phyloP scores from a whole-genome alignment of 371 early-diverging fungal genomes.

The Zychaea mexicana region DNA sequence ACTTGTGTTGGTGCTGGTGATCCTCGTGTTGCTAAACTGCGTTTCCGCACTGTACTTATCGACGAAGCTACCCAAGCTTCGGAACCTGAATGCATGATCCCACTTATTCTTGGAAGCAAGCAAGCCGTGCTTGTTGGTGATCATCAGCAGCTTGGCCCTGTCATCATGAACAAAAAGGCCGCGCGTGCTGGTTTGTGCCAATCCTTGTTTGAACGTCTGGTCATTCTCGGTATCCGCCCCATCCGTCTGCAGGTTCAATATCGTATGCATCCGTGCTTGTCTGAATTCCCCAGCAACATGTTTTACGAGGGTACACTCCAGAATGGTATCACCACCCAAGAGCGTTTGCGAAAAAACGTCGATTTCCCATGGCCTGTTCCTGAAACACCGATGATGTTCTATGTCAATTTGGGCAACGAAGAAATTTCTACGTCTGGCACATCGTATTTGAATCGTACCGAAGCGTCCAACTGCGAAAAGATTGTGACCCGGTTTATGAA shows the following conservation, averaged over 20 bases:
- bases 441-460: conserved; percentile 94
- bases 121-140: conserved; percentile 99
- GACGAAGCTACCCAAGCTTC: conserved; percentile 99
- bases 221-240: conserved; percentile 90
- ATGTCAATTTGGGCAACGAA: conserved; percentile 91
- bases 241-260: conserved; percentile 97
- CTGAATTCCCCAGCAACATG: conserved; percentile 98
- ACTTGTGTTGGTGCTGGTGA: conserved; percentile 99
- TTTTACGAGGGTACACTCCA: conserved; percentile 98
- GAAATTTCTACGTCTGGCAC: conserved; percentile 97
- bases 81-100: conserved; percentile 98
- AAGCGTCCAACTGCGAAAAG: conserved; percentile 91
- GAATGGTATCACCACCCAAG: conserved; percentile 92
- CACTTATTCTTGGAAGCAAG: conserved; percentile 92
- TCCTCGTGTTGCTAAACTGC: conserved; percentile 83
- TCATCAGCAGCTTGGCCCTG: conserved; percentile 99
- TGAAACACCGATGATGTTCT: conserved; percentile 96
- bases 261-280: conserved; percentile 98
- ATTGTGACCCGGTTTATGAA: conserved; percentile 93
- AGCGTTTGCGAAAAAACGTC: conserved; percentile 83
- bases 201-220: conserved; percentile 96
- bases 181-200: conserved; percentile 94
- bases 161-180: conserved; percentile 97
- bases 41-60: conserved; percentile 94
- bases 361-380: conserved; percentile 97